Base-by-base conservation (phyloP, 2,329 filamentous ascomycete species). In the Clonostachys rhizophaga region DNA sequence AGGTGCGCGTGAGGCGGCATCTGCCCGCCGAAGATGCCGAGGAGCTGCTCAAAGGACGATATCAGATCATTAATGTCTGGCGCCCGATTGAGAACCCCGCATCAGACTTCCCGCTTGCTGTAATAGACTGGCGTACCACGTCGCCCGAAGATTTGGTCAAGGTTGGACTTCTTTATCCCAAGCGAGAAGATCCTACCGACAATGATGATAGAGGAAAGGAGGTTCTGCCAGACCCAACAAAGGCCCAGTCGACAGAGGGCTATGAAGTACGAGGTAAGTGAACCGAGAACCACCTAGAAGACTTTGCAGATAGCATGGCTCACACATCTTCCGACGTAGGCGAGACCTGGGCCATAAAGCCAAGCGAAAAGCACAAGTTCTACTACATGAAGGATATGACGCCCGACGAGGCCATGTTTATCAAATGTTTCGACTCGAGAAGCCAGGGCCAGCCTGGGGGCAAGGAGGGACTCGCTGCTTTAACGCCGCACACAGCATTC, bases 11-110 rank as follows among this genome's bases (percentile, higher is more conserved):
- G 3, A 70, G 71, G 13, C 70, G 77, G 2, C 89, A 91, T 63
- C 72, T 46, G 40, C 20, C 89, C 47, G 76, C 89, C 47, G 76
- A 77, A 10, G 86, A 91, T 51, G 87, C 88, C 0, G 83, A 85
- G 5, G 59, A 66, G 47, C 70, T 92, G 0, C 76, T 92, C 2
- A 62, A 74, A 49, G 81, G 78, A 4, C 82, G 90, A 3, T 91
- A 89, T 65, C 80, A 90, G 50, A 89, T 96, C 58, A 81, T 96
- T 63, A 96, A 95, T 55, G 85, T 96, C 43, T 96, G 91, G 91
- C 77, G 87, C 14, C 67, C 81, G 9, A 79, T 76, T 64, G 63
- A 66, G 54, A 69, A 71, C 35, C 80, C 84, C 3, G 76, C 88
- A 7, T 80, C 83, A 48, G 77, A 86, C 41, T 80, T 76, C 55